Base-by-base conservation (phyloP, 306 rosid species). In the Castanea mollissima region DNA sequence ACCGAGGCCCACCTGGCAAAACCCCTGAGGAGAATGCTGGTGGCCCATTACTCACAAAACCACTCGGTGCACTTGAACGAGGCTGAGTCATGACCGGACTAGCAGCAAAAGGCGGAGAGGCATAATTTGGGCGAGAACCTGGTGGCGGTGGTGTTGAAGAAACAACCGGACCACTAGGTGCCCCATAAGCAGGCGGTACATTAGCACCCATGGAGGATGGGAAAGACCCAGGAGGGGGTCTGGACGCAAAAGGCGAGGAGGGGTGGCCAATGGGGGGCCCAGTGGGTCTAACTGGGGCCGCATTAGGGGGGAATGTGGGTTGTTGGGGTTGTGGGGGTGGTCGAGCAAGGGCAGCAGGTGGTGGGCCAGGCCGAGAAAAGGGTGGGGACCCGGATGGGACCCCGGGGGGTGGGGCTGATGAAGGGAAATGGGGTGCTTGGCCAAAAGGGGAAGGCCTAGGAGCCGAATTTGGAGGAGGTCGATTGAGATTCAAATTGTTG, bases 41-140 rank as follows among this genome's bases (percentile, higher is more conserved):
- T 0, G 97, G 93, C 80, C 98, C 99, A 57, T 94, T 94, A 78
- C 76, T 90, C 92, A 90, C 78, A 81, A 89, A 79, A 83, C 92
- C 85, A 81, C 83, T 69, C 0, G 88, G 72, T 73, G 84, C 84
- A 74, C 77, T 74, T 41, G 82, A 44, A 35, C 84, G 91, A 8
- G 85, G 88, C 32, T 84, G 91, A 8, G 85, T 87, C 32, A 80
- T 52, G 13, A 12, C 72, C 6, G 74, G 90, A 56, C 82, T 80
- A 19, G 85, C 27, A 76, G 84, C 74, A 71, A 87, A 59, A 14
- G 90, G 91, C 0, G 90, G 85, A 1, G 93, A 74, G n/a, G 79
- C 25, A 32, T 87, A 81, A 78, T 67, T 83, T 25, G 91, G 91
- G 64, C 87, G 96, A 58, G 85, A 59, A 80, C 92, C 93, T 10